These are phyloP conservation scores for Peniophora sp. DNA, from an alignment of 1,284 basidiomycete species.

Conservation along the genomic window DNA sequence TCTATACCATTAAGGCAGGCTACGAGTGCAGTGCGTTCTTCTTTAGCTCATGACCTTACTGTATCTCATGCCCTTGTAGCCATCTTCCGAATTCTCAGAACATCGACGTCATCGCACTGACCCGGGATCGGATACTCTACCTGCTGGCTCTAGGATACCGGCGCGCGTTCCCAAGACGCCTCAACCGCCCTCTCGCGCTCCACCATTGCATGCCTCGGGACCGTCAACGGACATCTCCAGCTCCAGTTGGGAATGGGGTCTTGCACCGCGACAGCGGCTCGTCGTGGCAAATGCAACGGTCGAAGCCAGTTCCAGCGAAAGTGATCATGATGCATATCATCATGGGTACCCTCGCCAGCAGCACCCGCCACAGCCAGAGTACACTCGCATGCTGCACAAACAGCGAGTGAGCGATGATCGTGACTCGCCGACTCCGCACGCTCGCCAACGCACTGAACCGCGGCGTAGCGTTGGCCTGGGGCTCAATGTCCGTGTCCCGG, in stretches of 20 bases:
- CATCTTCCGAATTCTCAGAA: background rate
- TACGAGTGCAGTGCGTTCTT: constrained; percentile 9
- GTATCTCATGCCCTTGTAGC: background rate
- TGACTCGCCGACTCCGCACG: too few relatives aligned
- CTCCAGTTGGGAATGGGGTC: constrained; percentile 20
- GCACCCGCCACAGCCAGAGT: too few relatives aligned
- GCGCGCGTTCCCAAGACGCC: constrained; percentile 9
- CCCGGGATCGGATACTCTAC: constrained; percentile 19
- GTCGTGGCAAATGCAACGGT: constrained; percentile 47
- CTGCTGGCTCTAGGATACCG: constrained; percentile 11
- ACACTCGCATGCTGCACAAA: too few relatives aligned
- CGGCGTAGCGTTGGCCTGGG: too few relatives aligned
- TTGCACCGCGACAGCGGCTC: constrained; percentile 24
- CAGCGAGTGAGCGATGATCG: too few relatives aligned
- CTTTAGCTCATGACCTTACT: background rate
- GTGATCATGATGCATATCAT: too few relatives aligned
- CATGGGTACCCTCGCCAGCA: too few relatives aligned
- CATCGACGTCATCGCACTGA: constrained; percentile 29
- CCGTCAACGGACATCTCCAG: constrained; percentile 17
- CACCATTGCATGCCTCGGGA: constrained; percentile 2
- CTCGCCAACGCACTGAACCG: too few relatives aligned
- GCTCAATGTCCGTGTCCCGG: too few relatives aligned
- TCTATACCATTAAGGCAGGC: constrained; percentile 12
- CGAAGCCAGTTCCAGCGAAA: constrained; percentile 30
- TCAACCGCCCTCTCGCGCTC: constrained; percentile 6